Base-by-base conservation (phyloP, 106 monocot species). In the Agapanthus africanus region DNA sequence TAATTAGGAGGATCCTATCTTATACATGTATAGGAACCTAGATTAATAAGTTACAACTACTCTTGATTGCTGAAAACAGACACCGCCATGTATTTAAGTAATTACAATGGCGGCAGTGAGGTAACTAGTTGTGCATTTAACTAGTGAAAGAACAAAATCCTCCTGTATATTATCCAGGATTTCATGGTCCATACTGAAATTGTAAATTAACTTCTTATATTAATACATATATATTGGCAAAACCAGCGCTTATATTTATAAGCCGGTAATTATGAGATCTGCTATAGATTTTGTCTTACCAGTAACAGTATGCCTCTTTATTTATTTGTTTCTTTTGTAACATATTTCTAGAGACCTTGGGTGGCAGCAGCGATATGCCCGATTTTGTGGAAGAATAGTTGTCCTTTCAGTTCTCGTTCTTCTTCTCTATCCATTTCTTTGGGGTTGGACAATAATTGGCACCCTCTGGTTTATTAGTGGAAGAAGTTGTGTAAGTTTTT, bases 381-480 rank as follows among this genome's bases (percentile, higher is more conserved):
- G 89, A 61, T 97, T 97, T 49, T 84, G 88, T 77, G 95, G 95
- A 33, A 86, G 95, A 76, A 87, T 97, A 56, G 84, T 79, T 16
- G 89, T 97, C 13, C 84, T 97, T 42, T 92, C 91, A 49, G 41
- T 84, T 77, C 84, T 91, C 38, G 41, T 81, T 74, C 82, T 97
- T 62, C 72, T 97, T 72, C 85, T 97, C 37, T 97, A 97, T 82
- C 95, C 95, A 26, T 97, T 97, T 83, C 86, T 97, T 25, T 97
- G 95, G 89, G 71, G 82, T 28, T 97, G 95, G 95, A 97, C 91
- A 23, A 81, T 97, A 59, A 79, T 91, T 51, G 95, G 95, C 70
- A 97, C 95, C 59, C 66, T 91, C 41, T 97, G 95, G 95, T 97
- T 97, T 56, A 79, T 74, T 37, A 92, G 86, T 85, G 83, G 91